These are phyloP conservation scores for Melampsora abietis-canadensis DNA, from an alignment of 1,284 basidiomycete genomes.

Conservation along the genomic window DNA sequence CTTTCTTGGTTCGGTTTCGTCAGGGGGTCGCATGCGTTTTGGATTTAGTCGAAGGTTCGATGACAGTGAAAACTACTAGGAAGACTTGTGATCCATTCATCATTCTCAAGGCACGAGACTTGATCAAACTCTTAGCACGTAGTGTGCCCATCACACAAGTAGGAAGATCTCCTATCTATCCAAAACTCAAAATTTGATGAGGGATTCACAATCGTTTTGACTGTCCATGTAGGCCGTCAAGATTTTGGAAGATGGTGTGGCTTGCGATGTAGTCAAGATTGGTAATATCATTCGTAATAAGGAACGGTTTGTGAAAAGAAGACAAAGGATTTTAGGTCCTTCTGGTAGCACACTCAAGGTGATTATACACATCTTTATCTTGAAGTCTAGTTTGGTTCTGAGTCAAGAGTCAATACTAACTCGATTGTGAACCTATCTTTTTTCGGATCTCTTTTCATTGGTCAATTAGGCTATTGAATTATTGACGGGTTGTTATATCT, in stretches of 20 bases:
- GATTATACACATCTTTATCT: slow-evolving; percentile 46
- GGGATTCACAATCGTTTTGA: not conserved
- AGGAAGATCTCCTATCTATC: slow-evolving; percentile 25
- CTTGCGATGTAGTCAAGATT: slow-evolving; percentile 98
- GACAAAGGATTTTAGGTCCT: slow-evolving; percentile 94
- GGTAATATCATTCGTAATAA: slow-evolving; percentile 91
- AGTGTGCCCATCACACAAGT: slow-evolving; percentile 68
- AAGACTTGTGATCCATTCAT: slow-evolving; percentile 97
- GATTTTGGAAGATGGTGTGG: slow-evolving; percentile 81
- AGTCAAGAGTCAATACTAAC: not conserved
- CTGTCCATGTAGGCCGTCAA: slow-evolving; percentile 69
- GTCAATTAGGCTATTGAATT: slow-evolving; percentile 82
- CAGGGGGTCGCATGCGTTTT: slow-evolving; percentile 86
- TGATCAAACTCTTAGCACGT: slow-evolving; percentile 90
- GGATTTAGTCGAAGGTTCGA: slow-evolving; percentile 91
- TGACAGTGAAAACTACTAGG: slow-evolving; percentile 93
- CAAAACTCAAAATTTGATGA: too few relatives aligned
- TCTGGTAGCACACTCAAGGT: slow-evolving; percentile 95
- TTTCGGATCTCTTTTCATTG: not conserved
- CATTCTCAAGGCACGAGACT: slow-evolving; percentile 88
- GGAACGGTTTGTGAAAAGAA: slow-evolving; percentile 91
- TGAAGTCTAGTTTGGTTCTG: not conserved
- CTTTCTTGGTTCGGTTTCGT: slow-evolving; percentile 1
- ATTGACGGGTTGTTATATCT: slow-evolving; percentile 90
- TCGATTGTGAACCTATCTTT: not conserved